A percentile compares a stretch with the other conserved stretches of the same genome.
phyloP scores from a whole-genome alignment of 768 basidiomycete species.

The Pleurotus tuoliensis region DNA sequence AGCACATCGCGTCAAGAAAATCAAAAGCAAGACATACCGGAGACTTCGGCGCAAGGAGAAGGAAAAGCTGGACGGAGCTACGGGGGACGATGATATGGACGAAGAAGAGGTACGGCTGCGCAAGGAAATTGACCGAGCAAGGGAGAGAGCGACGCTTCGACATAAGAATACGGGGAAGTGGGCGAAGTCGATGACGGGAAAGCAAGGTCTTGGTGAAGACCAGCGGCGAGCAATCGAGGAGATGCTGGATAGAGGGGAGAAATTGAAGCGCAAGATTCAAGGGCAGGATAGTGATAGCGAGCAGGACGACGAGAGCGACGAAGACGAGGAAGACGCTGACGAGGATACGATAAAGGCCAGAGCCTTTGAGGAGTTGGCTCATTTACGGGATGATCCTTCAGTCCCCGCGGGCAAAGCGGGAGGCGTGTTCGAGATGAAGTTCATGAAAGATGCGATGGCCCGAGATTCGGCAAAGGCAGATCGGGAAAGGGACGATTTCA shows the following conservation, averaged over 20 bases:
- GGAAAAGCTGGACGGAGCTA: conserved; percentile 51
- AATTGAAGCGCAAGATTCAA: conserved; percentile 69
- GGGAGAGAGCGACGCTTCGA: conserved; percentile 83
- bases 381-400: conserved; percentile 32
- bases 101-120: conserved; percentile 56
- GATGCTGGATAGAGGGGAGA: conserved; percentile 83
- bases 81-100: conserved; percentile 45
- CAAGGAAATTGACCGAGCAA: conserved; percentile 75
- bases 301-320: conserved; percentile 33
- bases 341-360: conserved; percentile 54
- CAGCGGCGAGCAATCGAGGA: conserved; percentile 67
- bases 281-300: conserved; percentile 59
- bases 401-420: conserved; percentile 43
- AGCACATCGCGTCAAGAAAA: conserved; percentile 86
- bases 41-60: conserved; percentile 78
- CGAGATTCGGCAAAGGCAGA: conserved; percentile 56
- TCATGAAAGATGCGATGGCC: conserved; percentile 91
- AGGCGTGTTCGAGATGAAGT: conserved; percentile 93
- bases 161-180: conserved; percentile 89
- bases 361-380: conserved; percentile 76
- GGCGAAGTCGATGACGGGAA: conserved; percentile 71
- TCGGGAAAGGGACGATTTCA: conserved; percentile 67
- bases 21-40: conserved; percentile 93
- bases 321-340: conserved; percentile 28
- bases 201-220: conserved; percentile 54